Evolutionary conservation across 1,284 basidiomycete species (phyloP).

Genomic region (Malassezia vespertilionis): DNA sequence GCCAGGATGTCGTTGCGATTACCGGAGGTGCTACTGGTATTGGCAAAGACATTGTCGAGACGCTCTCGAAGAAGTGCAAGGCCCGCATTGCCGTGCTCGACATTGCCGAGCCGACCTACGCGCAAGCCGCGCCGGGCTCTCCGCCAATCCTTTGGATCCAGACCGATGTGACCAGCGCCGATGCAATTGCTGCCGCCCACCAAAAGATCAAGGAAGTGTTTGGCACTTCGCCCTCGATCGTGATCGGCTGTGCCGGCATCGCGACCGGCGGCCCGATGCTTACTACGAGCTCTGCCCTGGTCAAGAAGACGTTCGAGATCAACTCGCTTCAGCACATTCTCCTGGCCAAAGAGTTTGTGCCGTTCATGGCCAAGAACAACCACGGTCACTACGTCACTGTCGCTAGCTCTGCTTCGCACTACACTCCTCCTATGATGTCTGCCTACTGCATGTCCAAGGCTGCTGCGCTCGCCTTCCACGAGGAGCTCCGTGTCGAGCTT

Average conservation of each 20-base stretch:
- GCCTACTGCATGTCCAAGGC: conserved; percentile 41
- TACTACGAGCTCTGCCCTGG: conserved; percentile 23
- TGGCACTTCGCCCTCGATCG: conserved; percentile 22
- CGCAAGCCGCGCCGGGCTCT: conserved; percentile 26
- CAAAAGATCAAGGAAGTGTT: conserved; percentile 32
- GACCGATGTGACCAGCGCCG: conserved; percentile 38
- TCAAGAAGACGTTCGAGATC: conserved; percentile 31
- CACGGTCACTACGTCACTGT: conserved; percentile 44
- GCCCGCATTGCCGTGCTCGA: conserved; percentile 43
- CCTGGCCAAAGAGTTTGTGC: conserved; percentile 40
- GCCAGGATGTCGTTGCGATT: conserved; percentile 39
- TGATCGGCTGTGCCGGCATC: conserved; percentile 45
- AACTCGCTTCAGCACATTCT: conserved; percentile 40
- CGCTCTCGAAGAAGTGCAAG: conserved; percentile 26
- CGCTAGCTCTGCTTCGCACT: conserved; percentile 35
- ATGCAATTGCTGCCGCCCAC: conserved; percentile 28
- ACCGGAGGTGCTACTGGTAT: conserved; percentile 45
- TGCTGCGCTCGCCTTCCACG: conserved; percentile 41
- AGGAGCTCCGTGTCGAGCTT: conserved; percentile 38
- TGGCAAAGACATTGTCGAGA: conserved; percentile 40
- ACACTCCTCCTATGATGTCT: conserved; percentile 33
- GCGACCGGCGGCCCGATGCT: conserved; percentile 35
- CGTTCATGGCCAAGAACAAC: conserved; percentile 36
- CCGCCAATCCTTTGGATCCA: conserved; percentile 43
- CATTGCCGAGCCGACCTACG: conserved; percentile 36